Evolutionary conservation across 1,139 yeast species (phyloP), one percentile per base, ranked within the genome.

Genomic region (Nakaseomyces uthaithaninus): DNA sequence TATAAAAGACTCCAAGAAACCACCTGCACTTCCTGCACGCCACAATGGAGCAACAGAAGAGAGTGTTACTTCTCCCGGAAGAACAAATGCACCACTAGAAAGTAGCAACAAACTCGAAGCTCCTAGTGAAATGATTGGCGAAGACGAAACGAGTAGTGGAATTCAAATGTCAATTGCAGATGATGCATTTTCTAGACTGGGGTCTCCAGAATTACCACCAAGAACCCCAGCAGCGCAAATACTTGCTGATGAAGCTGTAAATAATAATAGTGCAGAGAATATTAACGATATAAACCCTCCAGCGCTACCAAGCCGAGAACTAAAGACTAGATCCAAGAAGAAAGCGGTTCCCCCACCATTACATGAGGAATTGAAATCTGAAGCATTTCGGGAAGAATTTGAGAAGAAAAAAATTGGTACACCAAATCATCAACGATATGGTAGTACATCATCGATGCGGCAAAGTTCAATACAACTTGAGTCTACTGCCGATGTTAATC

Each of bases 401-500:
- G 49, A 49, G 5, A 12, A 44, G 16, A 23, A 47, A 8, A 40
- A 40, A 11, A 36, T 38, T 6, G 30, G 37, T 19, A n/a, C 35
- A 6, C 22, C 33, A 16, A 31, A 17, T 8, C 25, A 31, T 20
- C 16, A 31, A n/a, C 24, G 25, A 5, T 19, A 26, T 23, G 37
- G 43, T 22, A 44, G 37, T 22, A 45, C 44, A 26, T 39, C 45
- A 14, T 44, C 50, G 7, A 35, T 41, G 14, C 36, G 44, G 10
- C 44, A 31, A 12, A 36, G 35, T 16, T 43, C 53, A 3, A 46
- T 41, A 10, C 45, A 51, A 27, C 22, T 51, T 6, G 52, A 52
- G 14, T 42, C 54, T 34, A 53, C 50, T 17, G 59, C 63, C 11
- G 71, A 68, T 39, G 66, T 65, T 37, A 72, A 68, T 50, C 53